Conservation (phyloP, 2,329 filamentous ascomycete species). For the Ilyonectria mors-panacis region DNA sequence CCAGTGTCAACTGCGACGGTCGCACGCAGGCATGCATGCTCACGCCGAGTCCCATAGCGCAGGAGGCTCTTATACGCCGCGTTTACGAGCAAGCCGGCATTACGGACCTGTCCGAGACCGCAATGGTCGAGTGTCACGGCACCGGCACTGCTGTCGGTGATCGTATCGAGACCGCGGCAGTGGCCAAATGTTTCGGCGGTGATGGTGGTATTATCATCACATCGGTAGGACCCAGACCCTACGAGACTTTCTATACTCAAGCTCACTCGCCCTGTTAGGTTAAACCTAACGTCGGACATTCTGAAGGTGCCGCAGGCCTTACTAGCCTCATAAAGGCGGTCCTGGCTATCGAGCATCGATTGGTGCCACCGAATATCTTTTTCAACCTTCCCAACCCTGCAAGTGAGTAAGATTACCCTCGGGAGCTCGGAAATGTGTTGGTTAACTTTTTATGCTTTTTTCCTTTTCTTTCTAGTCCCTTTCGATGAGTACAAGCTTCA, state of each 20-base stretch:
- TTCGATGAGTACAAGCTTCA: constrained; percentile 42
- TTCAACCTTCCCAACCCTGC: constrained; percentile 46
- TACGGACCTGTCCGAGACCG: constrained; percentile 31
- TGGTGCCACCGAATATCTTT: constrained; percentile 53
- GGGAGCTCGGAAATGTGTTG: no score
- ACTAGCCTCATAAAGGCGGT: constrained; percentile 52
- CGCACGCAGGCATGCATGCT: constrained; percentile 56
- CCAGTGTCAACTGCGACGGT: constrained; percentile 57
- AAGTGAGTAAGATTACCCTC: constrained; percentile 1
- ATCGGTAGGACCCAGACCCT: no score
- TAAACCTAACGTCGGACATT: constrained; percentile 59
- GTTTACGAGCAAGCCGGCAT: constrained; percentile 54
- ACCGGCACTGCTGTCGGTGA: constrained; percentile 63
- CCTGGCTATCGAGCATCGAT: constrained; percentile 50
- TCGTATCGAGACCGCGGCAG: constrained; percentile 56
- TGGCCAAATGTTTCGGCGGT: constrained; percentile 52
- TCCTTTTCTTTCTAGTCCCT: constrained; percentile 27
- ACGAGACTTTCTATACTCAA: no score
- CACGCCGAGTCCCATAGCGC: constrained; percentile 53
- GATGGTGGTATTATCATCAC: constrained; percentile 46
- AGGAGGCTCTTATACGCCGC: constrained; percentile 56
- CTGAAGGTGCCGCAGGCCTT: constrained; percentile 53
- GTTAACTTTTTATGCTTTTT: no score
- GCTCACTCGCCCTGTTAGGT: no score
- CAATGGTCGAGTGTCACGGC: constrained; percentile 55